A percentile compares a stretch with the other conserved stretches of the same genome.
Evolutionary conservation across 1,284 basidiomycete genomes (phyloP).

Genomic region (Lentinus polychrous): DNA sequence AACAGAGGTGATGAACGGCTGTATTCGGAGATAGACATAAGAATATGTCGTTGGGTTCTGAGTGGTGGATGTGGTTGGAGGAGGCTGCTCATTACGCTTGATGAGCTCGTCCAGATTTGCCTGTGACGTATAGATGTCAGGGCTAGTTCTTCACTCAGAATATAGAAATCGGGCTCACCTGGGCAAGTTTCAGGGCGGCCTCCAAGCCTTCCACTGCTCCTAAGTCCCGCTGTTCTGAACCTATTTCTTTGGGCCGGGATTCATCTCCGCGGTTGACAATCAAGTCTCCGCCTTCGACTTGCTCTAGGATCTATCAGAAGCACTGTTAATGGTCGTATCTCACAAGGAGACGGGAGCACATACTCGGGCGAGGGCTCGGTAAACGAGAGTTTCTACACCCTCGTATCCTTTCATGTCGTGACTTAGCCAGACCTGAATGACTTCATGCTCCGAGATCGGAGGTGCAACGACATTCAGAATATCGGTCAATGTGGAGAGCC

Average conservation of each 20-base stretch:
- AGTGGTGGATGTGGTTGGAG: slow-evolving; percentile 32
- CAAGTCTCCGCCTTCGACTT: slow-evolving; percentile 89
- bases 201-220: slow-evolving; percentile 83
- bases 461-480: slow-evolving; percentile 96
- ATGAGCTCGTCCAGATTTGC: slow-evolving; percentile 76
- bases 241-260: slow-evolving; percentile 52
- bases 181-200: slow-evolving; percentile 74
- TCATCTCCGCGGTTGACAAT: slow-evolving; percentile 83
- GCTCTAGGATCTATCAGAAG: slow-evolving; percentile 74
- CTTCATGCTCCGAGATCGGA: slow-evolving; percentile 96
- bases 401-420: slow-evolving; percentile 98
- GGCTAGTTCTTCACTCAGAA: slow-evolving; percentile 1
- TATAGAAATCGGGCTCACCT: slow-evolving; percentile 36
- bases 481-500: slow-evolving; percentile 82
- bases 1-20: slow-evolving; percentile 72
- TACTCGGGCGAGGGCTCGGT: slow-evolving; percentile 76
- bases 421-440: slow-evolving; percentile 91
- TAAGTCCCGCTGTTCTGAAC: slow-evolving; percentile 55
- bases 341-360: slow-evolving; percentile 19
- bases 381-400: slow-evolving; percentile 94
- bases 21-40: slow-evolving; percentile 89
- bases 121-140: slow-evolving; percentile 29
- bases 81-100: slow-evolving; percentile 45
- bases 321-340: slow-evolving; percentile 7
- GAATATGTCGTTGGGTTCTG: slow-evolving; percentile 82